A percentile compares a stretch with the other conserved stretches of the same genome.
Conservation (phyloP, 768 basidiomycete genomes). For the Psilocybe sp. region DNA sequence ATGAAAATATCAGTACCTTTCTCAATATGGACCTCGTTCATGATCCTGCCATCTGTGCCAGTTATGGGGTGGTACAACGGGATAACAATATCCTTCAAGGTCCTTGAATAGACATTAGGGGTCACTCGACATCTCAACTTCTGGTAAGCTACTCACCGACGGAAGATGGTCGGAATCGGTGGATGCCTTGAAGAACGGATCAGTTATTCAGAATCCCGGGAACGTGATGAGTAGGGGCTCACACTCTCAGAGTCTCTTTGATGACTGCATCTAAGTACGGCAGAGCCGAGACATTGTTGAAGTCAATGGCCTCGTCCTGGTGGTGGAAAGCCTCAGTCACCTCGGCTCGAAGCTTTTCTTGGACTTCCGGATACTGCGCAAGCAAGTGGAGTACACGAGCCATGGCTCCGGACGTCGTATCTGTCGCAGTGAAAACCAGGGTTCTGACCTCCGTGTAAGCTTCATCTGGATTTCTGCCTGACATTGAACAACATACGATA, state of each 20-base stretch:
- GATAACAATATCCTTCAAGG: slow-evolving; percentile 24
- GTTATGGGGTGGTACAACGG: slow-evolving; percentile 42
- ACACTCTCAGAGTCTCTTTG: slow-evolving; percentile 4
- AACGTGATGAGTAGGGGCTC: not conserved
- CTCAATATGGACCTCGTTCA: slow-evolving; percentile 33
- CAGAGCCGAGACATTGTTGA: slow-evolving; percentile 5
- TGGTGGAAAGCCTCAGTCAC: slow-evolving; percentile 4
- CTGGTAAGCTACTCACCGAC: not conserved
- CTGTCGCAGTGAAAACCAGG: slow-evolving; percentile 15
- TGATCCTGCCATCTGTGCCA: slow-evolving; percentile 28
- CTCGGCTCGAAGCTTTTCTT: slow-evolving; percentile 22
- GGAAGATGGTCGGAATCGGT: slow-evolving; percentile 1
- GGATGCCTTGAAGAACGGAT: not conserved
- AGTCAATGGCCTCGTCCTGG: slow-evolving; percentile 5
- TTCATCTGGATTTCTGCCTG: not conserved
- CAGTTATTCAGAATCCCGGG: not conserved
- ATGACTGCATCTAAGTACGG: slow-evolving; percentile 5
- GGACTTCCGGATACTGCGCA: slow-evolving; percentile 26
- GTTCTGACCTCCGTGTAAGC: not conserved
- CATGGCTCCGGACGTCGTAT: slow-evolving; percentile 26
- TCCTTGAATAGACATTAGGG: slow-evolving; percentile 3
- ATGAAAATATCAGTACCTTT: slow-evolving; percentile 36
- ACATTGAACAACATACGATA: slow-evolving; percentile 1
- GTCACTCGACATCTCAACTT: not conserved
- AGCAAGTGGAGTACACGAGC: slow-evolving; percentile 24